Evolutionary conservation across 2,329 filamentous ascomycete genomes (phyloP), one percentile per base, ranked within the genome.

Genomic region (Beauveria pseudobassiana): DNA sequence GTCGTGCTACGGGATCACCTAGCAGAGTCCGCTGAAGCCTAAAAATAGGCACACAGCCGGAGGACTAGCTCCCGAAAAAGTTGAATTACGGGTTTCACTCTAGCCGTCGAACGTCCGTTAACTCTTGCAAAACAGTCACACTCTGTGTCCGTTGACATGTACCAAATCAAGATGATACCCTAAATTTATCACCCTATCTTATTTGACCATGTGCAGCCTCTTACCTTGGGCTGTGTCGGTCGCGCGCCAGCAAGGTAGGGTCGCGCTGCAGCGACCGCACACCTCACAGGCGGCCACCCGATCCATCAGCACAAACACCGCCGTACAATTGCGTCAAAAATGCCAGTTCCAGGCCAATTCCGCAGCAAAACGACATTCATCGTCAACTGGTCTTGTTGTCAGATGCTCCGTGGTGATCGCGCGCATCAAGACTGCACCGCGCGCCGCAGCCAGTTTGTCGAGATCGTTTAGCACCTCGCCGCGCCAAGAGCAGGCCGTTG

Each of bases 211-310:
- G 58, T 38, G 49, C 49, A 48, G 58, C 28, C 49, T 59, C 6
- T 51, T 53, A 16, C 49, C 58, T 5, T 60, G 58, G 58, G 48
- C 58, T 8, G 58, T 53, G 49, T 60, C 49, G 40, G 58, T 60
- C 42, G 58, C 58, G 49, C 58, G 58, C 14, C 50, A 53, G 40
- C 58, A 53, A 20, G 40, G 49, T 51, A 53, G 50, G 40, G 40
- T 43, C 40, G 49, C 42, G 49, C 49, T 60, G 40, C 40, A 46
- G 50, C 58, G 49, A 53, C 48, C 50, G 26, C 38, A 42, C 24
- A 38, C 58, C 24, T 46, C 58, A 7, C 58, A 45, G 30, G 9
- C 40, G 1, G 26, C 58, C 5, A 48, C 48, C 40, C 53, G 49
- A 20, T 48, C 58, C n/a, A 26, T 53, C 26, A 45, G 42, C 40